A percentile compares a stretch with the other conserved stretches of the same genome.
These are phyloP conservation scores for Striga asiatica DNA, from an alignment of 257 asterid species.

Conservation along the genomic window DNA sequence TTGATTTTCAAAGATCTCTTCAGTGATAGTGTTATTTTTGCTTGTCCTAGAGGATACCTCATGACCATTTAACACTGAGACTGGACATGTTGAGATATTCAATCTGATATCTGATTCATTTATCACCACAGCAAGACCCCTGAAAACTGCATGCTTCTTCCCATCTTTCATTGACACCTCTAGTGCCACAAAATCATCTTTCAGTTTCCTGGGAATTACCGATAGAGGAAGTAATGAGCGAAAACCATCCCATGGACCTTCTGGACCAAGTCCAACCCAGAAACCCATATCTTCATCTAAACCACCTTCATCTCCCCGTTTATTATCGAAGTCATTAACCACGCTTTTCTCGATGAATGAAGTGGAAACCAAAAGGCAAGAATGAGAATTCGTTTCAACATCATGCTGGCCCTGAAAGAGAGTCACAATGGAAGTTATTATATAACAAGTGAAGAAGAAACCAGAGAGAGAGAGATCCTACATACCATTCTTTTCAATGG, in stretches of 20 bases:
- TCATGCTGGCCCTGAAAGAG: conserved; percentile 52
- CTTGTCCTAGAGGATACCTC: conserved; percentile 27
- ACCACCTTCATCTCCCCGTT: conserved; percentile 33
- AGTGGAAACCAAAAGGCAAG: conserved; percentile 61
- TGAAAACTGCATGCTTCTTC: conserved; percentile 69
- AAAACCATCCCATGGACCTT: conserved; percentile 92
- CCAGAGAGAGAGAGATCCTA: conserved; percentile 10
- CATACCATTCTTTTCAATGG: conserved; percentile 65
- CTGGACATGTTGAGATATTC: conserved; percentile 53
- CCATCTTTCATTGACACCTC: conserved; percentile 82
- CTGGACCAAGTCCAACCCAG: conserved; percentile 73
- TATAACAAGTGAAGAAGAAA: conserved; percentile 3
- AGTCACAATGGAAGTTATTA: conserved; percentile 6
- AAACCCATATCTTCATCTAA: conserved; percentile 66
- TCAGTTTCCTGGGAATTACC: conserved; percentile 57
- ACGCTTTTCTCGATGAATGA: conserved; percentile 72
- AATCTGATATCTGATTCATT: conserved; percentile 81
- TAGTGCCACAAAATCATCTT: conserved; percentile 72
- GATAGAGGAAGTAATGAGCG: conserved; percentile 88
- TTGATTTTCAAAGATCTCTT: conserved; percentile 64
- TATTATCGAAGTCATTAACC: conserved; percentile 36
- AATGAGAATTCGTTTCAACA: conserved; percentile 35
- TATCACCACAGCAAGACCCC: conserved; percentile 64
- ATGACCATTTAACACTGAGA: conserved; percentile 25
- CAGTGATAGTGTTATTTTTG: conserved; percentile 28